Percentiles rank a stretch among this genome's conserved stretches.
Conservation (phyloP, 2,329 filamentous ascomycete species). For the Colletotrichum siamense region DNA sequence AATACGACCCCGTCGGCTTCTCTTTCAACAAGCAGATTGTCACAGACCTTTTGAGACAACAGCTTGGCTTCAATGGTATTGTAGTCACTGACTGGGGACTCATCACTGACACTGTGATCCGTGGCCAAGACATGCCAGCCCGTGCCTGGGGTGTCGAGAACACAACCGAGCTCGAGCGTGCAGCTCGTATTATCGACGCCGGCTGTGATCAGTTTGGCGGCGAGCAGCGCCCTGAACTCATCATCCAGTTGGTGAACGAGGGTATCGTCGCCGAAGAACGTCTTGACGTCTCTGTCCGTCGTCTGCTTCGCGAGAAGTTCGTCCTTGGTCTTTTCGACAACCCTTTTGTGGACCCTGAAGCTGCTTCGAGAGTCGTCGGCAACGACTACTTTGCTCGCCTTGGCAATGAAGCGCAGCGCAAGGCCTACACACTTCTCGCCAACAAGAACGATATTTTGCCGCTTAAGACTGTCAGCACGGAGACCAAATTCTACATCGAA, state of each 20-base stretch:
- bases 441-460: conserved; percentile 29
- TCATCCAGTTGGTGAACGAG: conserved; percentile 50
- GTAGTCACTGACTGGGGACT: conserved; percentile 59
- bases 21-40: conserved; percentile 57
- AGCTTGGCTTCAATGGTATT: conserved; percentile 57
- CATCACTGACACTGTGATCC: conserved; percentile 48
- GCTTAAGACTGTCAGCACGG: conserved; percentile 2
- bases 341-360: conserved; percentile 52
- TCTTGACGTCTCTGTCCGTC: conserved; percentile 50
- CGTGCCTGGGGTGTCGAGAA: conserved; percentile 57
- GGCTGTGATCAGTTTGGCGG: conserved; percentile 60
- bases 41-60: conserved; percentile 50
- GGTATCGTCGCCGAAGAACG: conserved; percentile 46
- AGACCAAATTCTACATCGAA: conserved; percentile 26
- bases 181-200: conserved; percentile 49
- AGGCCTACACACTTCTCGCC: conserved; percentile 31
- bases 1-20: conserved; percentile 53
- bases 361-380: conserved; percentile 45
- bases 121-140: conserved; percentile 50
- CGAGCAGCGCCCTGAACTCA: conserved; percentile 51
- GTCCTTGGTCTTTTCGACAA: conserved; percentile 56
- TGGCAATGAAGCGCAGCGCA: conserved; percentile 28
- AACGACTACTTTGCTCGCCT: conserved; percentile 43
- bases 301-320: conserved; percentile 56
- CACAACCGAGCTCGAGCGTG: conserved; percentile 45